These are phyloP conservation scores for Silene latifolia DNA, from an alignment of 148 eudicot species.

Conservation along the genomic window DNA sequence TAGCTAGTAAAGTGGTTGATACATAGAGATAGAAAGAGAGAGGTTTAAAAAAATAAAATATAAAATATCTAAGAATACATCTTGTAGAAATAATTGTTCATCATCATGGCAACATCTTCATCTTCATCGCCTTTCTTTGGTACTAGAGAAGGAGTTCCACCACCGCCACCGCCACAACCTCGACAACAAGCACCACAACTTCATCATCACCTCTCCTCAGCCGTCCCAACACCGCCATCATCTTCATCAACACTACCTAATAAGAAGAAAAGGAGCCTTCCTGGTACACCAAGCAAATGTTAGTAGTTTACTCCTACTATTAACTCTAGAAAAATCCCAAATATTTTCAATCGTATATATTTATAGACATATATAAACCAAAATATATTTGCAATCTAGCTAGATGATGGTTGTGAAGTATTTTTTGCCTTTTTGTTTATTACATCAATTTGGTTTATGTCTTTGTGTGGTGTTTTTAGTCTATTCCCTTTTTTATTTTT, in stretches of 20 bases:
- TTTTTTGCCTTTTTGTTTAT: not conserved
- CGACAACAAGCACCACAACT: not conserved
- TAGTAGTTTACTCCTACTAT: no score
- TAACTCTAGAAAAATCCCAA: no score
- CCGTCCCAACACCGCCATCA: conserved; percentile 11
- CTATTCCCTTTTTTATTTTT: conserved; percentile 13
- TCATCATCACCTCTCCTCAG: not conserved
- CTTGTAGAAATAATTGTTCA: not conserved
- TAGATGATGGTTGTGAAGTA: conserved; percentile 8
- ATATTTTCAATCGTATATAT: no score
- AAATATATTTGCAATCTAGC: conserved; percentile 8
- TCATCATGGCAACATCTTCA: conserved; percentile 32
- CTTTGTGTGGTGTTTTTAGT: conserved; percentile 20
- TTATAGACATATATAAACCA: conserved; percentile 8
- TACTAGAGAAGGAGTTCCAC: conserved; percentile 14
- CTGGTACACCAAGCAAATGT: conserved; percentile 50
- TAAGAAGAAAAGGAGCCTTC: conserved; percentile 43
- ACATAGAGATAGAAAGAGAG: conserved; percentile 8
- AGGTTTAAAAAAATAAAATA: not conserved
- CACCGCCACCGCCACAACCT: conserved; percentile 11
- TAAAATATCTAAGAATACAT: no score
- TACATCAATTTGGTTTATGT: conserved; percentile 4
- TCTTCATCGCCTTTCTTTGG: conserved; percentile 31
- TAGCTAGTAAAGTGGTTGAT: not conserved
- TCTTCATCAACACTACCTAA: conserved; percentile 19